A percentile compares a stretch with the other conserved stretches of the same genome.
Conservation (phyloP, 2,329 filamentous ascomycete species). For the Decorospora gaudefroyi region DNA sequence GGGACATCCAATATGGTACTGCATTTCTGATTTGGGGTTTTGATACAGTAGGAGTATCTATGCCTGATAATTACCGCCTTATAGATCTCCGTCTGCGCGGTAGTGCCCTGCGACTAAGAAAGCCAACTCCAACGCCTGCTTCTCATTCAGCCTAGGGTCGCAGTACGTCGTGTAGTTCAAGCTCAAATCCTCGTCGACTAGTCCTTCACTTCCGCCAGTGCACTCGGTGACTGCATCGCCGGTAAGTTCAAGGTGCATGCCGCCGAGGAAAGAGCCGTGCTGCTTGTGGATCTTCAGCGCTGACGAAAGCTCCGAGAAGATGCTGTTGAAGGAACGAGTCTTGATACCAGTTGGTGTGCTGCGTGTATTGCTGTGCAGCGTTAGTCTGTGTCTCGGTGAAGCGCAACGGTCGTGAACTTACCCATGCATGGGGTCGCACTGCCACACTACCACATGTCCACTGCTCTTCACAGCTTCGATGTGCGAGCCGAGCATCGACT, state of each 20-base stretch:
- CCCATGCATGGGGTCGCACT: conserved; percentile 99
- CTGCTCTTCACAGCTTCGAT: conserved; percentile 86
- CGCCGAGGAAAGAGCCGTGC: conserved; percentile 83
- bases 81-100: conserved; percentile 51
- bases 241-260: conserved; percentile 92
- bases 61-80: no score
- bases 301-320: conserved; percentile 82
- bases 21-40: no score
- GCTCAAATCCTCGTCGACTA: conserved; percentile 85
- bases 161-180: conserved; percentile 96
- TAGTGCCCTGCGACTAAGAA: conserved; percentile 90
- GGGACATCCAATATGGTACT: no score
- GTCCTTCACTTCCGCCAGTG: conserved; percentile 81
- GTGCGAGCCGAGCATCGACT: conserved; percentile 75
- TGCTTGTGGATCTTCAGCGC: conserved; percentile 84
- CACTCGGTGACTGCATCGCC: conserved; percentile 97
- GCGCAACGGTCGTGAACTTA: conserved; percentile 30
- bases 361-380: conserved; percentile 58
- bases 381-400: conserved; percentile 13
- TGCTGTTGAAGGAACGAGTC: conserved; percentile 87
- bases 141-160: conserved; percentile 93
- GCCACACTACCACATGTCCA: conserved; percentile 83
- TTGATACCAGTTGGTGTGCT: conserved; percentile 78
- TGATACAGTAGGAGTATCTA: no score
- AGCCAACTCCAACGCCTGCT: conserved; percentile 92